Conservation (phyloP, 306 rosid species). For the Rosa multiflora region DNA sequence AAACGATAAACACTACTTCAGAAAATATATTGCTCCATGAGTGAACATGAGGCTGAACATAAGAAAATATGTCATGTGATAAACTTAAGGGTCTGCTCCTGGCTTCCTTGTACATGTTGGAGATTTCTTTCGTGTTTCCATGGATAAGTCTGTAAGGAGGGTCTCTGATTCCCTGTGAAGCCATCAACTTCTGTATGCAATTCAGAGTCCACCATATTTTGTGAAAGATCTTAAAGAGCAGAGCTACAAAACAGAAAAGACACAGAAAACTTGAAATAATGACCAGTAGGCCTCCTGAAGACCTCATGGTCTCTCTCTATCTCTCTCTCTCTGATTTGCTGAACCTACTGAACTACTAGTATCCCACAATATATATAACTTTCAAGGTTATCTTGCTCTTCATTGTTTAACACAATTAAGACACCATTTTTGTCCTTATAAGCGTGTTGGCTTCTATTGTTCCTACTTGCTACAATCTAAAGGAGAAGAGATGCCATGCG, state of each 20-base stretch:
- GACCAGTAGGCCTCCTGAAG: background rate
- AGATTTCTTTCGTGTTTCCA: slow-evolving; percentile 31
- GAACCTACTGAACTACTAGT: background rate
- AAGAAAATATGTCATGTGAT: slow-evolving; percentile 21
- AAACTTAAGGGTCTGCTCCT: slow-evolving; percentile 22
- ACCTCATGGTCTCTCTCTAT: too few species aligned
- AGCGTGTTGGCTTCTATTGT: background rate
- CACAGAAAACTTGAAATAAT: background rate
- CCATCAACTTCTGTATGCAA: slow-evolving; percentile 6
- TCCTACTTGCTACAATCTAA: background rate
- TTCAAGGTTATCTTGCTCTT: background rate
- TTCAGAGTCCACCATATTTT: slow-evolving; percentile 37
- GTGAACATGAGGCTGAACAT: slow-evolving; percentile 28
- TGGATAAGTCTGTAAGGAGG: slow-evolving; percentile 30
- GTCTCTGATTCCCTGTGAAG: slow-evolving; percentile 33
- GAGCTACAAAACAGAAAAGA: background rate
- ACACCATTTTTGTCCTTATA: background rate
- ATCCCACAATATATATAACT: background rate
- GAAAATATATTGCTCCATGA: slow-evolving; percentile 6
- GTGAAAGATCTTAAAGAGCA: slow-evolving; percentile 1
- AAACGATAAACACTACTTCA: too few species aligned
- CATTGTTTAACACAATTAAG: background rate
- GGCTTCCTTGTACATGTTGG: slow-evolving; percentile 16
- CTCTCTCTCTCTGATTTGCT: background rate
- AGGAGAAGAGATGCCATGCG: background rate